phyloP scores from a whole-genome alignment of 495 filamentous ascomycete species.

The Trichoderma asperelloides region DNA sequence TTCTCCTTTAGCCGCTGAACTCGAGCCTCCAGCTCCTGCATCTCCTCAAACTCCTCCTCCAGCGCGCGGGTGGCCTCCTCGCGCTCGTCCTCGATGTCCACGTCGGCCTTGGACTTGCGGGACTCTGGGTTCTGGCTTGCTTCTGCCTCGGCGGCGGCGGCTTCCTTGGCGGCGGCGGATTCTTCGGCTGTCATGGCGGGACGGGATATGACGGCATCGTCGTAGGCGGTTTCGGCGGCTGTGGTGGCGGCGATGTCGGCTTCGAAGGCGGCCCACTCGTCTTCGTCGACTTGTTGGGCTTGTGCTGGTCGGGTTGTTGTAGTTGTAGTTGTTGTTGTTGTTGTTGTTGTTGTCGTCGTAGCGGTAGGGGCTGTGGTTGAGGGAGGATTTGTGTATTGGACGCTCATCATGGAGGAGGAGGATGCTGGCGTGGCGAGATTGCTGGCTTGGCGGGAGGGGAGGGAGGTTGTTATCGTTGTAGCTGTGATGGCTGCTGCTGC shows the following conservation, averaged over 20 bases:
- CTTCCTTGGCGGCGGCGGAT: slow-evolving; percentile 55
- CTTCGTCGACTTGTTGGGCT: slow-evolving; percentile 51
- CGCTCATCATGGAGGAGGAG: slow-evolving; percentile 6
- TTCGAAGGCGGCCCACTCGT: slow-evolving; percentile 87
- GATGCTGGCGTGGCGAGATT: not conserved
- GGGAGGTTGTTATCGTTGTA: not conserved
- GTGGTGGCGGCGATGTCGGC: slow-evolving; percentile 51
- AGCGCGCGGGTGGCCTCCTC: slow-evolving; percentile 76
- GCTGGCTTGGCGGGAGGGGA: slow-evolving; percentile 14
- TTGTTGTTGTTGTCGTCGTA: not conserved
- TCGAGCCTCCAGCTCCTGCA: slow-evolving; percentile 81
- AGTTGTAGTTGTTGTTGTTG: slow-evolving; percentile 9
- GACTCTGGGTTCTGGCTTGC: slow-evolving; percentile 30
- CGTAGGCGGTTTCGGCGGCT: slow-evolving; percentile 17
- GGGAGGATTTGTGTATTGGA: not conserved
- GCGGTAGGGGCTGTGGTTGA: not conserved
- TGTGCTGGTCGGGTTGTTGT: not conserved
- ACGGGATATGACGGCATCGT: slow-evolving; percentile 59
- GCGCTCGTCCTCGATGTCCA: slow-evolving; percentile 56
- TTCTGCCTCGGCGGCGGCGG: slow-evolving; percentile 47
- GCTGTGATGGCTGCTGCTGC: not conserved
- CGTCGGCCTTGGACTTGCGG: slow-evolving; percentile 30
- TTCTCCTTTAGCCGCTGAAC: slow-evolving; percentile 67
- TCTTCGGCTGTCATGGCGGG: slow-evolving; percentile 63
- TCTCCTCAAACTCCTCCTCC: slow-evolving; percentile 87